Evolutionary conservation across 306 rosid genomes (phyloP).

Genomic region (Trifolium pratense): DNA sequence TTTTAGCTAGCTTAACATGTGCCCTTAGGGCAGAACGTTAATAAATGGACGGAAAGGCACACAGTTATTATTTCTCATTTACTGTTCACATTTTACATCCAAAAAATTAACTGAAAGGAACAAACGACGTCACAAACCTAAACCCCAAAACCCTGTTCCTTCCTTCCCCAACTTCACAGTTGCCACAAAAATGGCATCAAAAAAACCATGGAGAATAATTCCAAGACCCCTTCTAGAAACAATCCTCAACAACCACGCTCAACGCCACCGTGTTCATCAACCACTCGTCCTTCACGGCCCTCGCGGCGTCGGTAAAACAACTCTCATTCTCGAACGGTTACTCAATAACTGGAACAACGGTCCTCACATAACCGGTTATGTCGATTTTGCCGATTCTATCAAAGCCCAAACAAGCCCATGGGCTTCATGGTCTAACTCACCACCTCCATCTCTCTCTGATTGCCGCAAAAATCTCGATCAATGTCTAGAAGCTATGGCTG

Average conservation of each 20-base stretch:
- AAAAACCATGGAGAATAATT: slow-evolving; percentile 78
- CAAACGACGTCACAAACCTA: background rate
- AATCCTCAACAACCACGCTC: slow-evolving; percentile 83
- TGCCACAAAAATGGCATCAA: slow-evolving; percentile 59
- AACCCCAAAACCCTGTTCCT: slow-evolving; percentile 40
- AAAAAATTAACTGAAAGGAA: background rate
- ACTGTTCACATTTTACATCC: too few species aligned
- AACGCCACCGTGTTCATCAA: slow-evolving; percentile 86
- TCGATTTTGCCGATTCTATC: slow-evolving; percentile 79
- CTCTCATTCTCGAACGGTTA: slow-evolving; percentile 85
- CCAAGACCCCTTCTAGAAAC: slow-evolving; percentile 87
- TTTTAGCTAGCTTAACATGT: too few species aligned
- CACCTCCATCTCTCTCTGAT: slow-evolving; percentile 57
- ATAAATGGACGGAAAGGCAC: background rate
- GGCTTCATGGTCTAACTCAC: slow-evolving; percentile 81
- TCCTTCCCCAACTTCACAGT: slow-evolving; percentile 1
- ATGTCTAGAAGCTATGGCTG: slow-evolving; percentile 84
- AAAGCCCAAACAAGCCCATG: slow-evolving; percentile 73
- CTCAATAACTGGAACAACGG: slow-evolving; percentile 79
- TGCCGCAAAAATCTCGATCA: slow-evolving; percentile 66
- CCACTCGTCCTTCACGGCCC: slow-evolving; percentile 93
- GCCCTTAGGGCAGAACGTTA: too few species aligned
- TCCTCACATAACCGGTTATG: slow-evolving; percentile 89
- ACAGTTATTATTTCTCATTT: background rate
- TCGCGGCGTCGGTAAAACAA: slow-evolving; percentile 91